Evolutionary conservation across 257 asterid species (phyloP), one percentile per base, ranked within the genome.

Genomic region (Thymus mandschuricus): DNA sequence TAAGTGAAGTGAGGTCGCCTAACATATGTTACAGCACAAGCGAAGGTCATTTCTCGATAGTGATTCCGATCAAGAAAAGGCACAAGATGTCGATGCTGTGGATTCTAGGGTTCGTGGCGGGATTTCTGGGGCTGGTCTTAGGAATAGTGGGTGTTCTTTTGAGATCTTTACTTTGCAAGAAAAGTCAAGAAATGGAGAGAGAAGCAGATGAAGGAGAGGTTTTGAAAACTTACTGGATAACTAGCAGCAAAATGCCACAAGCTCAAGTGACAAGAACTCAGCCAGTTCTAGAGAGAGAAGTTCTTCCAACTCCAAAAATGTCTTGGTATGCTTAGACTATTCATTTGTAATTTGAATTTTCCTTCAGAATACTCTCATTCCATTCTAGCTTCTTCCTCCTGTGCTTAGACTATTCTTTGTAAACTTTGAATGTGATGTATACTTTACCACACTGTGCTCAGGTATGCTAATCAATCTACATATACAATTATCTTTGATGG

Each of bases 161-260:
- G 31, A 81, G 82, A 66, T 76, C 77, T 31, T 58, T 77, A 9
- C 63, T 73, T 10, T 77, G 69, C 58, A 89, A 76, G 74, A 88
- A 69, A 61, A 78, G 61, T 59, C 70, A 77, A 45, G 89, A 49
- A 48, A 81, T 83, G 90, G 88, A 77, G 27, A 84, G 82, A 55
- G 92, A 84, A 73, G 90, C 88, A 30, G 88, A 81, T 8, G 92
- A 83, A 67, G 97, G 86, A n/a, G 96, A 85, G 71, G 66, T 72
- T 65, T 75, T 92, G 59, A 79, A 75, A 9, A 80, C 80, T 15
- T 38, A 80, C 68, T 76, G 94, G 85, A 77, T 92, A 40, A 76
- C 72, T 49, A 76, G 82, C 73, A 90, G 91, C 66, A 92, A 90
- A 80, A 82, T 92, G 89, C 95, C 97, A 31, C 66, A 84, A 41